These are phyloP conservation scores for Cicer judaicum DNA, from an alignment of 306 rosid genomes.

Conservation along the genomic window DNA sequence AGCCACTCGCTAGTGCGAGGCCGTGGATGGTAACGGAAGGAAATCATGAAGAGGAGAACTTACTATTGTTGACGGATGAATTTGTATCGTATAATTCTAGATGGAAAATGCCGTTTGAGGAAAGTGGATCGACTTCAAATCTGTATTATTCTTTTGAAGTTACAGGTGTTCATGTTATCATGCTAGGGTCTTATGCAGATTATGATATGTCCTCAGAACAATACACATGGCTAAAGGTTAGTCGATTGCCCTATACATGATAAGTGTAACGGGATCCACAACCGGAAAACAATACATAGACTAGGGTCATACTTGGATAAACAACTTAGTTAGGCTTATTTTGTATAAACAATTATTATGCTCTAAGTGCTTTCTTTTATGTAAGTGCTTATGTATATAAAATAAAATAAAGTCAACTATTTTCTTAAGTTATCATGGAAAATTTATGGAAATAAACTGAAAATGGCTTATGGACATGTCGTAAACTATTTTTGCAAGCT, in stretches of 20 bases:
- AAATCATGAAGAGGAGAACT: slow-evolving; percentile 82
- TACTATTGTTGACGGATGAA: slow-evolving; percentile 62
- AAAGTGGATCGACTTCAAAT: slow-evolving; percentile 89
- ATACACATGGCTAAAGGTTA: slow-evolving; percentile 86
- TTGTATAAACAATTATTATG: not conserved
- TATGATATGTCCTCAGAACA: slow-evolving; percentile 73
- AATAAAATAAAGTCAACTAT: not conserved
- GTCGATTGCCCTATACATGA: slow-evolving; percentile 38
- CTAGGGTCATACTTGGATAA: not conserved
- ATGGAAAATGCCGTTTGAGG: slow-evolving; percentile 93
- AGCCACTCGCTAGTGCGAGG: slow-evolving; percentile 91
- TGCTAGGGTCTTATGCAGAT: slow-evolving; percentile 94
- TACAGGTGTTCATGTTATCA: slow-evolving; percentile 71
- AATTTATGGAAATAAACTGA: not conserved
- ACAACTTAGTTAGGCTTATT: not conserved
- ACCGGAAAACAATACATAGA: not conserved
- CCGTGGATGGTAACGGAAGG: slow-evolving; percentile 99
- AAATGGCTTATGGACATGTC: not conserved
- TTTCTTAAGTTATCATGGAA: not conserved
- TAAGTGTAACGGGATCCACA: not conserved
- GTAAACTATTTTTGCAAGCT: not conserved
- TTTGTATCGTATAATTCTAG: slow-evolving; percentile 85
- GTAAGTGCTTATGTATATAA: not conserved
- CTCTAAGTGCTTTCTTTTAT: not conserved
- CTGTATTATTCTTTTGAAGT: slow-evolving; percentile 93